phyloP scores from a whole-genome alignment of 805 yeast genomes.

The Pichia cephalocereana region DNA sequence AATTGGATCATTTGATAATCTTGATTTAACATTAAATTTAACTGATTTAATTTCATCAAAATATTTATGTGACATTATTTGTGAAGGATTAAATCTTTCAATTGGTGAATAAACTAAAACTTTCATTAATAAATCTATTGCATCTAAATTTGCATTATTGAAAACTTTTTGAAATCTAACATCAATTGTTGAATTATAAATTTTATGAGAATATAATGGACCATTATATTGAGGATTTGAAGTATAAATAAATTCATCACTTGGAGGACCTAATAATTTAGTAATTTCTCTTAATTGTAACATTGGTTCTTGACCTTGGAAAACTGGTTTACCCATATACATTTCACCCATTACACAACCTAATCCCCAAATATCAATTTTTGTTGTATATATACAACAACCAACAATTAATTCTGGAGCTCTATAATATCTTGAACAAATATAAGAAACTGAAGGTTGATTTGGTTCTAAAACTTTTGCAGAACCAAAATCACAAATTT shows the following conservation, averaged over 20 bases:
- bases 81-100: slow-evolving; percentile 66
- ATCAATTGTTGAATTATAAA: slow-evolving; percentile 20
- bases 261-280: slow-evolving; percentile 85
- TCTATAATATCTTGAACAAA: slow-evolving; percentile 90
- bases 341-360: slow-evolving; percentile 96
- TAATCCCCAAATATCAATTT: slow-evolving; percentile 95
- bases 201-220: slow-evolving; percentile 58
- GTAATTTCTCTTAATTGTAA: slow-evolving; percentile 86
- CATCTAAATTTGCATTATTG: slow-evolving; percentile 73
- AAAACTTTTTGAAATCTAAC: slow-evolving; percentile 50
- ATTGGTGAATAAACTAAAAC: slow-evolving; percentile 89
- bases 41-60: slow-evolving; percentile 73
- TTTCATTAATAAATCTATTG: slow-evolving; percentile 72
- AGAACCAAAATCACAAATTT: slow-evolving; percentile 80
- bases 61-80: slow-evolving; percentile 80
- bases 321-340: slow-evolving; percentile 86
- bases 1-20: slow-evolving; percentile 27
- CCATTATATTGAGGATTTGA: slow-evolving; percentile 72
- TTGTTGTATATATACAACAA: slow-evolving; percentile 74
- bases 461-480: slow-evolving; percentile 71
- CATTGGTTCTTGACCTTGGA: slow-evolving; percentile 87
- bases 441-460: slow-evolving; percentile 89
- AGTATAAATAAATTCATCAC: slow-evolving; percentile 56
- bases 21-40: slow-evolving; percentile 30
- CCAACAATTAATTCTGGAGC: slow-evolving; percentile 96